Percentiles rank a stretch among this genome's conserved stretches.
Evolutionary conservation across 495 filamentous ascomycete genomes (phyloP).

Genomic region (Aspergillus egyptiacus): DNA sequence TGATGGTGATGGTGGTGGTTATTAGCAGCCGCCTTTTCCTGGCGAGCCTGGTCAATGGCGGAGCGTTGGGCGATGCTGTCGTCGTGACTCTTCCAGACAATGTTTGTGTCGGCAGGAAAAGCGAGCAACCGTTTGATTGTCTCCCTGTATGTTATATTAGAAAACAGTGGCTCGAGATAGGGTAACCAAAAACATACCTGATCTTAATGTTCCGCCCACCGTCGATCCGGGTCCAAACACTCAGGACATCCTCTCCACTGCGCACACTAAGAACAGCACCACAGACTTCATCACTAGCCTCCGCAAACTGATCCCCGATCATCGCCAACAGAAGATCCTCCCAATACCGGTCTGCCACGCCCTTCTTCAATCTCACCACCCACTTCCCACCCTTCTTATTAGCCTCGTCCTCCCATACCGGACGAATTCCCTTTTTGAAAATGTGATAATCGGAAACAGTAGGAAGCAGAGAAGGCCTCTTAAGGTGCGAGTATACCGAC

Average conservation of each 20-base stretch:
- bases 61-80: conserved; percentile 74
- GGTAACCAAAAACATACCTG: conserved; percentile 49
- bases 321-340: conserved; percentile 90
- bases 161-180: too few species aligned
- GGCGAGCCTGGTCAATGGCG: conserved; percentile 74
- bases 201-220: conserved; percentile 95
- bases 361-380: conserved; percentile 94
- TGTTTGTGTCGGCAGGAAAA: conserved; percentile 80
- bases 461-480: conserved; percentile 79
- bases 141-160: conserved; percentile 66
- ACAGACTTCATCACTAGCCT: conserved; percentile 91
- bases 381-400: conserved; percentile 96
- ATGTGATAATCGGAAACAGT: conserved; percentile 97
- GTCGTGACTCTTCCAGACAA: conserved; percentile 91
- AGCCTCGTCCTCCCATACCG: conserved; percentile 97
- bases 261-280: conserved; percentile 89
- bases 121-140: conserved; percentile 83
- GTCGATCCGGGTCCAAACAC: conserved; percentile 91
- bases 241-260: conserved; percentile 93
- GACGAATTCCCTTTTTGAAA: conserved; percentile 93
- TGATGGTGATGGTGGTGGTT: conserved; percentile 22
- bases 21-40: conserved; percentile 58
- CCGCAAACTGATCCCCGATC: conserved; percentile 90
- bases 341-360: conserved; percentile 94
- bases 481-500: conserved; percentile 83